A percentile compares a stretch with the other conserved stretches of the same genome.
Conservation (phyloP, 805 yeast genomes). For the Suhomyces faveliae region DNA sequence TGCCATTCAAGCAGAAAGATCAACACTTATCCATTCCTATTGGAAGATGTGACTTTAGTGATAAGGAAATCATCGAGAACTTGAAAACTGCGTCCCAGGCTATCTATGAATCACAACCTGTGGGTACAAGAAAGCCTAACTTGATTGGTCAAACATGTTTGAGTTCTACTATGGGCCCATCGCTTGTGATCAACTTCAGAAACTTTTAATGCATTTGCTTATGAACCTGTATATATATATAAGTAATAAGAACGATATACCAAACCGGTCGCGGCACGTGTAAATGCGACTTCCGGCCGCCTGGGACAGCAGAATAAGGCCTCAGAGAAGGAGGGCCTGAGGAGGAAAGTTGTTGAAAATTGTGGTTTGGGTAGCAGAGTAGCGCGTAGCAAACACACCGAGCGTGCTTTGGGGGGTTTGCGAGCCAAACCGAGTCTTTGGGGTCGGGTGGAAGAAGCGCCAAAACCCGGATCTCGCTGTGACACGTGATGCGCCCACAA, state of each 20-base stretch:
- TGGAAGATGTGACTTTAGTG: conserved; percentile 76
- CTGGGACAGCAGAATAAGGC: not conserved
- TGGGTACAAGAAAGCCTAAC: conserved; percentile 66
- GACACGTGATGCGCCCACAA: not conserved
- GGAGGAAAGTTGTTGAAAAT: too few relatives aligned
- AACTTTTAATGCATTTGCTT: conserved; percentile 12
- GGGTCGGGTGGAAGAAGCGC: not conserved
- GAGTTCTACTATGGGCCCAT: conserved; percentile 76
- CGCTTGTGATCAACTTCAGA: conserved; percentile 57
- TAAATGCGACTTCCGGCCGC: not conserved
- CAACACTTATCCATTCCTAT: conserved; percentile 63
- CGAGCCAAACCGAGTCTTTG: not conserved
- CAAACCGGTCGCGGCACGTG: too few relatives aligned
- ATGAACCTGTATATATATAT: conserved; percentile 7
- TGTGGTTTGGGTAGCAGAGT: too few relatives aligned
- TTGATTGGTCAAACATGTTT: conserved; percentile 67
- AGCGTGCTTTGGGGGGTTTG: not conserved
- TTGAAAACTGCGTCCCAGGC: conserved; percentile 65
- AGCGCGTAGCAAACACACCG: too few relatives aligned
- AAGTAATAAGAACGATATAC: not conserved
- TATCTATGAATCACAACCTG: conserved; percentile 52
- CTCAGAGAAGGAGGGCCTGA: too few relatives aligned
- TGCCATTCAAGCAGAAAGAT: conserved; percentile 75
- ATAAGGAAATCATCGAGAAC: conserved; percentile 70
- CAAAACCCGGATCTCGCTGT: not conserved